These are phyloP conservation scores for Solanum ahanhuiri DNA, from an alignment of 257 asterid genomes.

Conservation along the genomic window DNA sequence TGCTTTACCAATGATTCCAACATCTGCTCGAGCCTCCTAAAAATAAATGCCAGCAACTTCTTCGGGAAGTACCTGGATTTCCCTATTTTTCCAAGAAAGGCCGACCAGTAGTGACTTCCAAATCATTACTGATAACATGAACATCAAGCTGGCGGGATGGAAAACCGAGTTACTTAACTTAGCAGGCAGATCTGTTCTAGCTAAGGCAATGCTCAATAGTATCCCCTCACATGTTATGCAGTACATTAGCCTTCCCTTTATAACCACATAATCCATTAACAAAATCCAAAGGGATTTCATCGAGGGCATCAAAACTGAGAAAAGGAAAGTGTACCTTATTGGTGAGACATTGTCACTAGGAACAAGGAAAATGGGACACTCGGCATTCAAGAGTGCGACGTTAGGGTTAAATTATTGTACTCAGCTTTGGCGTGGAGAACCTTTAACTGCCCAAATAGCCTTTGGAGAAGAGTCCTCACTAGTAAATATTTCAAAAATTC, in stretches of 20 bases:
- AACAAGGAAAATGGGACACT: neutral
- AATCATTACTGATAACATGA: too few species aligned
- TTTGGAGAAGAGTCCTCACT: too few species aligned
- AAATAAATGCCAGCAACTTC: too few species aligned
- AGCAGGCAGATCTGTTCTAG: neutral
- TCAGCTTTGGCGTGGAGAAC: too few species aligned
- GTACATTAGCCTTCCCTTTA: too few species aligned
- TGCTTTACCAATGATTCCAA: too few species aligned
- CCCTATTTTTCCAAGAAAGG: neutral
- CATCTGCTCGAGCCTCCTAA: too few species aligned
- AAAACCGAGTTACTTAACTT: neutral
- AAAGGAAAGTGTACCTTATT: too few species aligned
- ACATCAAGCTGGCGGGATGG: neutral
- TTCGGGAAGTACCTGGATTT: accelerated
- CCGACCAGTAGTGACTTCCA: neutral
- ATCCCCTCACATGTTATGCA: neutral
- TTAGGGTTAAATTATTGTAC: neutral
- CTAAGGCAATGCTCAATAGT: neutral
- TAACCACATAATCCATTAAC: accelerated
- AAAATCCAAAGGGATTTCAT: too few species aligned
- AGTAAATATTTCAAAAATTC: too few species aligned
- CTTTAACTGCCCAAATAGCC: too few species aligned
- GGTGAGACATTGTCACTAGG: too few species aligned
- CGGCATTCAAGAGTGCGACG: neutral
- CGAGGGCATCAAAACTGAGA: neutral